Evolutionary conservation across 2,329 filamentous ascomycete species (phyloP).

Genomic region (Pseudogymnoascus sp.): DNA sequence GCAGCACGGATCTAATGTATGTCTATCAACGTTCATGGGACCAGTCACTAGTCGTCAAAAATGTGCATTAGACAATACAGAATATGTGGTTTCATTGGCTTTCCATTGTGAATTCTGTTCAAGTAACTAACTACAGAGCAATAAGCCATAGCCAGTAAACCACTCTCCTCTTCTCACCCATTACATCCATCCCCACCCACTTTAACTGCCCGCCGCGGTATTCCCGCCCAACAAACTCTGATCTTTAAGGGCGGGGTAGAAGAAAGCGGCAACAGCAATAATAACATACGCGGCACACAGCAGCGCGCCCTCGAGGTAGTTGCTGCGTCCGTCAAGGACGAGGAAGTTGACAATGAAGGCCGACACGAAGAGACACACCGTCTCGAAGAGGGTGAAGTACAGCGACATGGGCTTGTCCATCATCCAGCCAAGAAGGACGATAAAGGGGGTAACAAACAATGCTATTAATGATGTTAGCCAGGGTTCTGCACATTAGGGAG

Average conservation of each 20-base stretch:
- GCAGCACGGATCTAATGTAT: neutral
- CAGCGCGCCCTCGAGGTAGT: slow-evolving; percentile 74
- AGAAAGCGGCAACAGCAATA: slow-evolving; percentile 59
- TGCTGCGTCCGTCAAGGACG: slow-evolving; percentile 76
- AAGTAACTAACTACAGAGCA: neutral
- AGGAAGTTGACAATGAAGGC: slow-evolving; percentile 84
- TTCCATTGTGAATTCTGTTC: neutral
- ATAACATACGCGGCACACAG: slow-evolving; percentile 62
- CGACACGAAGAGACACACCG: slow-evolving; percentile 75
- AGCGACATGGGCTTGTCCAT: slow-evolving; percentile 64
- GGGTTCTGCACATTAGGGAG: neutral
- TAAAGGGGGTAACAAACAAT: slow-evolving; percentile 61
- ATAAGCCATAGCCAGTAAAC: neutral
- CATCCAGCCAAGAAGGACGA: slow-evolving; percentile 66
- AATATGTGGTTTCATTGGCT: neutral
- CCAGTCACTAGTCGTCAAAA: neutral
- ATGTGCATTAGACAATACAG: neutral
- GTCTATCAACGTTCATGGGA: neutral
- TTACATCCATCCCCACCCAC: slow-evolving; percentile 9
- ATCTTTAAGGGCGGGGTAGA: slow-evolving; percentile 49
- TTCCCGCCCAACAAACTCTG: slow-evolving; percentile 36
- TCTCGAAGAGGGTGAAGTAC: slow-evolving; percentile 86
- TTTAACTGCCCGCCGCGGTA: slow-evolving; percentile 20
- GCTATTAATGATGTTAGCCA: slow-evolving; percentile 28
- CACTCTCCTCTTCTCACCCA: neutral